Base-by-base conservation (phyloP, 2,329 filamentous ascomycete species). In the Fusarium irregulare region DNA sequence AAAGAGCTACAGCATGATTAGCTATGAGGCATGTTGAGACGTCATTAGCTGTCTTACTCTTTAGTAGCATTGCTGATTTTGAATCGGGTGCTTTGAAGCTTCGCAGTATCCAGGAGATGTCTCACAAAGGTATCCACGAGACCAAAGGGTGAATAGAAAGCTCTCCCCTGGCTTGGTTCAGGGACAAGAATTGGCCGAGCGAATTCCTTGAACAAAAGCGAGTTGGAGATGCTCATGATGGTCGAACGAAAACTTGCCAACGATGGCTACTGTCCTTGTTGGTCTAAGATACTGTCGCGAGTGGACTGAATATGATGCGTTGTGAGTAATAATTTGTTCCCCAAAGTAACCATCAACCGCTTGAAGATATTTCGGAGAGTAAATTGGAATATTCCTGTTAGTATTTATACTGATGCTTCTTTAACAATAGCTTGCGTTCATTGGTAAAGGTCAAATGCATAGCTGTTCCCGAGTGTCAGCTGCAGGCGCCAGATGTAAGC, bases 31-130 rank as follows among this genome's bases (percentile, higher is more conserved):
- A 14, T 42, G 23, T 7, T 8, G 18, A 14, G 3, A 23, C 7
- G 6, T 13, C 16, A 3, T 30, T 55, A n/a, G 12, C 14, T 7
- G 12, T 8, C 78, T 56, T 67, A 81, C 79, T 78, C 64, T 45
- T 75, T 64, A 4, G 75, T 76, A 7, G 76, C 72, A 32, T 76
- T 56, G 8, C 72, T 74, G 47, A 81, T 79, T 37, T 73, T 74
- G 50, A 80, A 75, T 4, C 61, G 64, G 34, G 71, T 73, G 40
- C 77, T 69, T 54, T 79, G 75, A 37, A 80, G 55, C 23, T 63
- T 74, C 18, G 73, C 73, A 30, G 68, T 61, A 32, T 75, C 69
- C 14, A 78, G n/a, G 11, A 80, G 64, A 56, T 73, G 68, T 55
- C 76, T 74, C 46, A 78, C 62, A 18, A 77, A 56, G n/a, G 69